Evolutionary conservation across 352 stramenopile genomes (phyloP).

Genomic region (Thalassiosira mediterranea): DNA sequence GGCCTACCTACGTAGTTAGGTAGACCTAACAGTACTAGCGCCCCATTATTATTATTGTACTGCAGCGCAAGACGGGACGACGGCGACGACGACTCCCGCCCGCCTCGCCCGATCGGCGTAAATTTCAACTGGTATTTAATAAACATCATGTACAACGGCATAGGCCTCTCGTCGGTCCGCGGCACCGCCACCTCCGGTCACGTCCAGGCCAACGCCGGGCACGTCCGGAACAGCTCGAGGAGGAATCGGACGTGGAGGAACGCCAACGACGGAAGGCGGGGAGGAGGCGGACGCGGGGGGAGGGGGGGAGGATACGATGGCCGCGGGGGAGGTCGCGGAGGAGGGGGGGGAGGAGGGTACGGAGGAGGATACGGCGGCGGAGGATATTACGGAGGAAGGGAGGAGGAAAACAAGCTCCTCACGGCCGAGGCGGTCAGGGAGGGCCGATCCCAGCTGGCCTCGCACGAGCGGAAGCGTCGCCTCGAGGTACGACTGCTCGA

Average conservation of each 20-base stretch:
- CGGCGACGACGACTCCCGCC: neutral
- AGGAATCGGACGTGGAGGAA: slow-evolving; percentile 42
- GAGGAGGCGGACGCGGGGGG: slow-evolving; percentile 1
- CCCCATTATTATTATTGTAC: too few species aligned
- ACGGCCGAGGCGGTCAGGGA: slow-evolving; percentile 41
- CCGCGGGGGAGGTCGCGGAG: neutral
- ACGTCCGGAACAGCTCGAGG: slow-evolving; percentile 63
- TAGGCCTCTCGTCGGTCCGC: slow-evolving; percentile 75
- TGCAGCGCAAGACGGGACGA: too few species aligned
- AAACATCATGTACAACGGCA: slow-evolving; percentile 82
- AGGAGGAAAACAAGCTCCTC: slow-evolving; percentile 58
- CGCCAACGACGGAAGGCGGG: slow-evolving; percentile 27
- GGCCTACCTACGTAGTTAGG: too few species aligned
- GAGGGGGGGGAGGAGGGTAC: slow-evolving; percentile 10
- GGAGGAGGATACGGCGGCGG: neutral
- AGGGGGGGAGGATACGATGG: slow-evolving; percentile 42
- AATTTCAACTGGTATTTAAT: neutral
- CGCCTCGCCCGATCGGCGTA: neutral
- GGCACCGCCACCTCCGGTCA: slow-evolving; percentile 81
- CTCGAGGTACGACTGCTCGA: slow-evolving; percentile 79
- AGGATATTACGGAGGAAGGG: slow-evolving; percentile 28
- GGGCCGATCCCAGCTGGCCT: slow-evolving; percentile 26
- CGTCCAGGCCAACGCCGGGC: slow-evolving; percentile 76
- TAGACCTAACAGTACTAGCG: too few species aligned
- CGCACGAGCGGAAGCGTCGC: slow-evolving; percentile 65